These are phyloP conservation scores for Dryadomyces sulphureus DNA, from an alignment of 2,329 filamentous ascomycete genomes.

Conservation along the genomic window DNA sequence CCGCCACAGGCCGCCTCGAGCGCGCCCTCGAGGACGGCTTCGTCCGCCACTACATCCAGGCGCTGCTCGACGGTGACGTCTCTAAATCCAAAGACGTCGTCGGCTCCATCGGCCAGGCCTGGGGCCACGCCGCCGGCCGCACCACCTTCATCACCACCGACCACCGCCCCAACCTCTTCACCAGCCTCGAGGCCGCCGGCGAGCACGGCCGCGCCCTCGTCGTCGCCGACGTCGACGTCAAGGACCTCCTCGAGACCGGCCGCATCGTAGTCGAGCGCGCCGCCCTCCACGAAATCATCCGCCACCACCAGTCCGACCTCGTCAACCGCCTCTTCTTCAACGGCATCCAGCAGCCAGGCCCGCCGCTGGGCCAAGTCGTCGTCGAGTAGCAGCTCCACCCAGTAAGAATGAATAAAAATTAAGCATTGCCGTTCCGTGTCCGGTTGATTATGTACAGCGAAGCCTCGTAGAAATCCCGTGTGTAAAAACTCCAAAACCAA, in stretches of 20 bases:
- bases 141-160: slow-evolving; percentile 60
- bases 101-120: slow-evolving; percentile 35
- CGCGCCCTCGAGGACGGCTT: slow-evolving; percentile 30
- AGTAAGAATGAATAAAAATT: neutral
- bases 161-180: slow-evolving; percentile 46
- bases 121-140: slow-evolving; percentile 52
- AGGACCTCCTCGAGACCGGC: slow-evolving; percentile 76
- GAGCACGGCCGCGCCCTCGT: slow-evolving; percentile 55
- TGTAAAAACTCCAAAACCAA: neutral
- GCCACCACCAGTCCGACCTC: slow-evolving; percentile 55
- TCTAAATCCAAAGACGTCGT: neutral
- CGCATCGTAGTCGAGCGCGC: slow-evolving; percentile 74
- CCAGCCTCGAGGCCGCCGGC: slow-evolving; percentile 47
- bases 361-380: slow-evolving; percentile 24
- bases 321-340: slow-evolving; percentile 30
- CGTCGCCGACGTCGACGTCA: slow-evolving; percentile 78
- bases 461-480: too few species aligned
- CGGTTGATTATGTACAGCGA: too few species aligned
- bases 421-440: neutral
- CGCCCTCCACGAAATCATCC: slow-evolving; percentile 63
- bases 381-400: too few species aligned
- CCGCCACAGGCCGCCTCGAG: slow-evolving; percentile 17
- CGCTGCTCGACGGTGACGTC: slow-evolving; percentile 42
- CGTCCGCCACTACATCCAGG: slow-evolving; percentile 42
- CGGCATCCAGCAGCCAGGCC: slow-evolving; percentile 21